Percentiles rank a stretch among this genome's conserved stretches.
Evolutionary conservation across 148 eudicot species (phyloP).

Genomic region (Vaccinium vitisidaea): DNA sequence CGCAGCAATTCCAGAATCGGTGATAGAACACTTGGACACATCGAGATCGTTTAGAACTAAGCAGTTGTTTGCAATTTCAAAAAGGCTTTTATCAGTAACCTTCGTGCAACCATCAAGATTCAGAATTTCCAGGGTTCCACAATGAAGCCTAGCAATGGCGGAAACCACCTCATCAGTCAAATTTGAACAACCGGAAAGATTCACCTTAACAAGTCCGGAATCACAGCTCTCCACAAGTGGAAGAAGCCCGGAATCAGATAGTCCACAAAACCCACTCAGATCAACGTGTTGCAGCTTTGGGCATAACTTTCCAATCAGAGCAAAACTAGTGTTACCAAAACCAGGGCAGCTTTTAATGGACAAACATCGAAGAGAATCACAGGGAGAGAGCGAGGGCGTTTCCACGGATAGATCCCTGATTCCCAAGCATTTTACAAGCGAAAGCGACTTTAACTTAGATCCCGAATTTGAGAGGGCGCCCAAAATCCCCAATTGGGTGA

Average conservation of each 20-base stretch:
- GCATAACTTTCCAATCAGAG: conserved; percentile 63
- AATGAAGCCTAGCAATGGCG: conserved; percentile 57
- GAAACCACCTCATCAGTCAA: conserved; percentile 53
- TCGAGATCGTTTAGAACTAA: conserved; percentile 64
- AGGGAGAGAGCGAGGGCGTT: conserved; percentile 27
- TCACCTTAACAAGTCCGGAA: conserved; percentile 63
- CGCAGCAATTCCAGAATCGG: conserved; percentile 60
- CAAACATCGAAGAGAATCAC: conserved; percentile 63
- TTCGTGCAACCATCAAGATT: conserved; percentile 71
- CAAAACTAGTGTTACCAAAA: conserved; percentile 60
- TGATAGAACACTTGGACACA: conserved; percentile 60
- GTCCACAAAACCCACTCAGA: conserved; percentile 56
- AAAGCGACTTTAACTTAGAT: conserved; percentile 59
- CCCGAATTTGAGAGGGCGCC: conserved; percentile 47
- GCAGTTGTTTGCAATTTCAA: conserved; percentile 49
- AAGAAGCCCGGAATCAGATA: conserved; percentile 68
- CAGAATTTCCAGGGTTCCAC: conserved; percentile 58
- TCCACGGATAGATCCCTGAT: conserved; percentile 48
- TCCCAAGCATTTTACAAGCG: conserved; percentile 75
- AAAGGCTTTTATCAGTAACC: conserved; percentile 58
- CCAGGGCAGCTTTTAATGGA: conserved; percentile 61
- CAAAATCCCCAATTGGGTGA: conserved; percentile 58
- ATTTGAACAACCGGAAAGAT: conserved; percentile 64
- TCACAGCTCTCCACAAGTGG: conserved; percentile 47
- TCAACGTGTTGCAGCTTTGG: conserved; percentile 65